Evolutionary conservation across 2,329 filamentous ascomycete species (phyloP), one percentile per base, ranked within the genome.

Genomic region (Xylaria sp.): DNA sequence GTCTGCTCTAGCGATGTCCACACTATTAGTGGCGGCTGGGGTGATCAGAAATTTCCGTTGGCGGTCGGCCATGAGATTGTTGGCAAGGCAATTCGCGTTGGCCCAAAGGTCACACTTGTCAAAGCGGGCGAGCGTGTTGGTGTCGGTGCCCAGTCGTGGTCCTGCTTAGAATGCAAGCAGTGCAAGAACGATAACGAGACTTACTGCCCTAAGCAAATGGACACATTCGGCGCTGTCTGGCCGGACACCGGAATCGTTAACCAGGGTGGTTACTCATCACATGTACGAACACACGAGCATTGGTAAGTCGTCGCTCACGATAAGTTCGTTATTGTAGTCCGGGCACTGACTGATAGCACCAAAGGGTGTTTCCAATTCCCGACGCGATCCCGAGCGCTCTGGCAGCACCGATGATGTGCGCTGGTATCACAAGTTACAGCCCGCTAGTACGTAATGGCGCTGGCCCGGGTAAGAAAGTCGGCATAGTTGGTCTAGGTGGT

Each of bases 371-470:
- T 76, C 90, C 91, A 75, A 94, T 96, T 70, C 93, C 93, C 39
- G 92, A 94, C 36, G 87, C 84, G 59, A 85, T 96, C 51, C 74
- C 83, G 10, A 86, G 84, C 71, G 79, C 81, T 62, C 80, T 89
- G 57, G 92, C 90, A 0, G 93, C 92, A 1, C 92, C 91, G 10
- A 93, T 94, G 91, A 85, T 96, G 72, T 96, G 93, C 79, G 93
- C 92, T 45, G 93, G 93, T 69, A 84, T 96, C 71, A 96, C 93
- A 3, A 89, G 89, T 66, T 96, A 89, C 82, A 91, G 87, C 67
- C 93, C 93, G 1, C 84, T 97, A 15, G 89, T 92, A 70, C 87
- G 92, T 55, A 89, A 94, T 75, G 91, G 91, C 25, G 86, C 86
- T 66, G 91, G 91, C 0, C 91, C 91, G 0, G 92, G 93, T 69